phyloP scores from a whole-genome alignment of 768 basidiomycete genomes.

The Macrolepiota dolichaula region DNA sequence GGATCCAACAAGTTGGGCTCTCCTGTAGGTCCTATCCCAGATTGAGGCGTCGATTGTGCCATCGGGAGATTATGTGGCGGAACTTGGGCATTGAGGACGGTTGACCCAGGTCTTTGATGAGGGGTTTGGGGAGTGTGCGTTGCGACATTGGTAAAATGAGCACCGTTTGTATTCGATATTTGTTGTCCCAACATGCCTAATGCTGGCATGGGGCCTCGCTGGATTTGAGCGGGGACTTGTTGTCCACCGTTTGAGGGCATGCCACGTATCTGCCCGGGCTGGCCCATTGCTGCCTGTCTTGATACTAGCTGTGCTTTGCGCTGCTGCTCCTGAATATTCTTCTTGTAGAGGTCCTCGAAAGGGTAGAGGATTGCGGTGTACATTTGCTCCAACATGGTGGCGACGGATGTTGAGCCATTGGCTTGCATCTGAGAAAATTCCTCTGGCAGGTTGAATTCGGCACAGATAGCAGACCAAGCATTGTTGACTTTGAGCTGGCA shows the following conservation, averaged over 20 bases:
- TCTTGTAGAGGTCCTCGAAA: constrained; percentile 70
- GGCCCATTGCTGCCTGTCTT: constrained; percentile 30
- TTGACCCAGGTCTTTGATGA: constrained; percentile 9
- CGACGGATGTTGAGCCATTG: constrained; percentile 45
- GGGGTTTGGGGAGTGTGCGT: constrained; percentile 12
- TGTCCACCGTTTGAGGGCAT: constrained; percentile 20
- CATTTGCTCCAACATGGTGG: constrained; percentile 50
- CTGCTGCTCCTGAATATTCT: constrained; percentile 57
- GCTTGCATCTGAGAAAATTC: constrained; percentile 43
- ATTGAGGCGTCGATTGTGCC: constrained; percentile 7
- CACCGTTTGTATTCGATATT: not conserved
- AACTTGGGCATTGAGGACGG: constrained; percentile 6
- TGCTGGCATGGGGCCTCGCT: constrained; percentile 18
- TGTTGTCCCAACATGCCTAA: constrained; percentile 13
- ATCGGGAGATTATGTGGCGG: constrained; percentile 11
- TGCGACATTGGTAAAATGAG: constrained; percentile 6
- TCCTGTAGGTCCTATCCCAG: constrained; percentile 9
- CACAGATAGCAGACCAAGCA: constrained; percentile 52
- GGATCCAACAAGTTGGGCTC: constrained; percentile 48
- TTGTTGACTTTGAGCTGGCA: constrained; percentile 47
- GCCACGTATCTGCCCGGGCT: constrained; percentile 20
- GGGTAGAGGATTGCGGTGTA: constrained; percentile 64
- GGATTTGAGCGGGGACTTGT: constrained; percentile 18
- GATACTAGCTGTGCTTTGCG: constrained; percentile 47
- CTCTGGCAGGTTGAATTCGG: constrained; percentile 61